Evolutionary conservation across 805 yeast species (phyloP).

Genomic region (Ogataea zsoltii): DNA sequence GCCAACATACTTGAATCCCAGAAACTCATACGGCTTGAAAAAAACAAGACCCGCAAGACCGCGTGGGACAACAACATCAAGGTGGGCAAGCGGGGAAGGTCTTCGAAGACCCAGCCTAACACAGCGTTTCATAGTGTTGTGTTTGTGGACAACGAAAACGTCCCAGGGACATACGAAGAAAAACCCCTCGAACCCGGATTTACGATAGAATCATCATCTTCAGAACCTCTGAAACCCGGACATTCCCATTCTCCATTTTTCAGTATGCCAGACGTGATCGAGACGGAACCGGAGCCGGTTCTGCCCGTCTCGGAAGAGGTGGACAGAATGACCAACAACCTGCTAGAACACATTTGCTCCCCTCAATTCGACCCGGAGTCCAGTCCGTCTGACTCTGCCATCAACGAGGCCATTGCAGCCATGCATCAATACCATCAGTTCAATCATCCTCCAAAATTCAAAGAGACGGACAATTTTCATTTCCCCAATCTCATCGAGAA

Average conservation of each 20-base stretch:
- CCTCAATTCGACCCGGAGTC: slow-evolving; percentile 11
- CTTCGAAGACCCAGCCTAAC: neutral
- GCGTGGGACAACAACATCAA: neutral
- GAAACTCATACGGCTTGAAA: slow-evolving; percentile 15
- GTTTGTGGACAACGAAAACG: neutral
- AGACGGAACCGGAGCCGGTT: too few relatives aligned
- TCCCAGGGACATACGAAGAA: neutral
- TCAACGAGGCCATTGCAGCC: slow-evolving; percentile 7
- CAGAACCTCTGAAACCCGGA: neutral
- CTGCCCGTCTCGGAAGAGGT: neutral
- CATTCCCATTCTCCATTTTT: too few relatives aligned
- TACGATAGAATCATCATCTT: neutral
- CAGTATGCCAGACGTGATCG: too few relatives aligned
- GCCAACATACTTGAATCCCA: slow-evolving; percentile 21
- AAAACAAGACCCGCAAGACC: slow-evolving; percentile 4
- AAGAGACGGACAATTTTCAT: neutral
- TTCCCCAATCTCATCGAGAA: neutral
- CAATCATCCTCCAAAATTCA: slow-evolving; percentile 1
- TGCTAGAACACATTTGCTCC: slow-evolving; percentile 13
- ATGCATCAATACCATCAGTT: neutral
- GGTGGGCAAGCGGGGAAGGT: neutral
- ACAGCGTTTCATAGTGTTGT: neutral
- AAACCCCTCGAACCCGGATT: neutral
- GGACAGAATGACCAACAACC: neutral
- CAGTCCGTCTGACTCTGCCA: slow-evolving; percentile 8